These are phyloP conservation scores for Kwoniella heveanensis DNA, from an alignment of 768 basidiomycete species.

Conservation along the genomic window DNA sequence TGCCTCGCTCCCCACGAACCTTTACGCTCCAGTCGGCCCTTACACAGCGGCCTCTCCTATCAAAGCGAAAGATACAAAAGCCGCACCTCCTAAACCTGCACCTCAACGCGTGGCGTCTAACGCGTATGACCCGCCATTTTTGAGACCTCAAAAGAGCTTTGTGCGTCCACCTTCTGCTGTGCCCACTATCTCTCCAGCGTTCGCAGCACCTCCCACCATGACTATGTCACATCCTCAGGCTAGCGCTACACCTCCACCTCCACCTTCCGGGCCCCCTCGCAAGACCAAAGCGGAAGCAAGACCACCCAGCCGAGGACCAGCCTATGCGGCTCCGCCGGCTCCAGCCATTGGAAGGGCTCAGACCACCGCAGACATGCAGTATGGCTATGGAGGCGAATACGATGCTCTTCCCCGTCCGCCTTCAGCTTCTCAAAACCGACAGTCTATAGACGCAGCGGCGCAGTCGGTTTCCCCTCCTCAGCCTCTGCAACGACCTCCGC, in stretches of 20 bases:
- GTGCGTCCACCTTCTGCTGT: conserved; percentile 27
- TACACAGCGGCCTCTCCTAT: conserved; percentile 14
- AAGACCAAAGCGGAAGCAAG: conserved; percentile 13
- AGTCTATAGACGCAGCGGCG: not conserved
- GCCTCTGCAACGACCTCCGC: conserved; percentile 10
- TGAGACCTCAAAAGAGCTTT: conserved; percentile 44
- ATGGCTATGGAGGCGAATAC: not conserved
- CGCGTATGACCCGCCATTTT: conserved; percentile 50
- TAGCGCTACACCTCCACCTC: conserved; percentile 22
- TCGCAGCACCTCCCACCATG: conserved; percentile 1
- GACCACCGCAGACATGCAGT: not conserved
- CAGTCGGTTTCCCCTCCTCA: conserved; percentile 3
- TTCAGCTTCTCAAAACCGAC: conserved; percentile 2
- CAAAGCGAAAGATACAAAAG: conserved; percentile 4
- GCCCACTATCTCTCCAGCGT: conserved; percentile 19
- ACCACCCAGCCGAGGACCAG: conserved; percentile 14
- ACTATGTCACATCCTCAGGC: conserved; percentile 24
- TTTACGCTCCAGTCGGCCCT: not conserved
- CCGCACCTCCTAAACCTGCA: conserved; percentile 29
- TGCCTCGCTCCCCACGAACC: not conserved
- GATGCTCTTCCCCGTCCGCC: conserved; percentile 13
- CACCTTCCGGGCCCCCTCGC: conserved; percentile 33
- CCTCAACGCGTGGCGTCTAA: conserved; percentile 34
- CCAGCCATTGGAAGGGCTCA: not conserved
- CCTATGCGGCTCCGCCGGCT: conserved; percentile 15